These are phyloP conservation scores for Collybia mongolica DNA, from an alignment of 768 basidiomycete genomes.

Conservation along the genomic window DNA sequence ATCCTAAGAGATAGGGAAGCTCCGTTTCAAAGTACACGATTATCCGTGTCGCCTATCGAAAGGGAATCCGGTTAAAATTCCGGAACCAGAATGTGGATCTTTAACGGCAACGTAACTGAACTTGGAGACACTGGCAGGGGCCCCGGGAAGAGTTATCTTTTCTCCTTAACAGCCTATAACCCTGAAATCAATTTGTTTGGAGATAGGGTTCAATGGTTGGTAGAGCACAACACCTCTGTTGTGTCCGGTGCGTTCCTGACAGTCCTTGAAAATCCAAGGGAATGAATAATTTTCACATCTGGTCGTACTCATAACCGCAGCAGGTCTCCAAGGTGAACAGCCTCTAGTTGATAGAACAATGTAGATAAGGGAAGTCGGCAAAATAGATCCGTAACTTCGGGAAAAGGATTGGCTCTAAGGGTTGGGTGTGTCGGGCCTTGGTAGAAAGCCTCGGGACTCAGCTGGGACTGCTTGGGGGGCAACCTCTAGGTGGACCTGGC, in stretches of 20 bases:
- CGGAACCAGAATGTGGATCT: constrained; percentile 72
- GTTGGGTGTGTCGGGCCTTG: constrained; percentile 35
- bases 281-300: constrained; percentile 67
- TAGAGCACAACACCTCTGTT: constrained; percentile 71
- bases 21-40: constrained; percentile 69
- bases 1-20: constrained; percentile 79
- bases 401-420: constrained; percentile 71
- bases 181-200: constrained; percentile 75
- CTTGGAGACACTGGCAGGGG: constrained; percentile 61
- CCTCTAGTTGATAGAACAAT: constrained; percentile 81
- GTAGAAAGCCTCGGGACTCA: constrained; percentile 27
- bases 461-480: constrained; percentile 30
- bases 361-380: constrained; percentile 79
- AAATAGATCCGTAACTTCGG: constrained; percentile 78
- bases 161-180: constrained; percentile 72
- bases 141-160: constrained; percentile 80
- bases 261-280: constrained; percentile 76
- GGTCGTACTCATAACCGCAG: constrained; percentile 79
- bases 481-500: constrained; percentile 27
- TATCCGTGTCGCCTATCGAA: constrained; percentile 67
- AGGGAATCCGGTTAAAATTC: constrained; percentile 80
- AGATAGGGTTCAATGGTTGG: constrained; percentile 72
- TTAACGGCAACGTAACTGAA: constrained; percentile 71
- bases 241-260: constrained; percentile 71
- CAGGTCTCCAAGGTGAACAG: constrained; percentile 82